These are phyloP conservation scores for Daldinia eschscholtzii DNA, from an alignment of 2,329 filamentous ascomycete species.

Conservation along the genomic window DNA sequence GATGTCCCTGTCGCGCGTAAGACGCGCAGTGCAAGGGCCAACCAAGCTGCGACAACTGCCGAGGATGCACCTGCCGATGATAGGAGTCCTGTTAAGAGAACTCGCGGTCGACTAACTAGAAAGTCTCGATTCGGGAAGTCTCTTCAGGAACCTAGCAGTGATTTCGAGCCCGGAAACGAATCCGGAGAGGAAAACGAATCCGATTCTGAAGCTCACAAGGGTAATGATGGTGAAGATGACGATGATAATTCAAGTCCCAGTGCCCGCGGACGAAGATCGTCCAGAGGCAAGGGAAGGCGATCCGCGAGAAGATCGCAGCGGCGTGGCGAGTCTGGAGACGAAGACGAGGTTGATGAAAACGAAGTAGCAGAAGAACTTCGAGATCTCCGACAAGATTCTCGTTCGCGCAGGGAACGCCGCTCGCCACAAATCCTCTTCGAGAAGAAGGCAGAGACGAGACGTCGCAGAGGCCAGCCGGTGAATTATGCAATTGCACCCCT, in stretches of 20 bases:
- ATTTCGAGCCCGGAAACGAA: slow-evolving; percentile 72
- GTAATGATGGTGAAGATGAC: slow-evolving; percentile 50
- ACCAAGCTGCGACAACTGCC: slow-evolving; percentile 33
- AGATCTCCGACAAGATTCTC: slow-evolving; percentile 69
- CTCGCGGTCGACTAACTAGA: slow-evolving; percentile 63
- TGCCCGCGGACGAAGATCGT: slow-evolving; percentile 61
- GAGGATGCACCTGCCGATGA: slow-evolving; percentile 45
- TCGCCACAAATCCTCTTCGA: slow-evolving; percentile 72
- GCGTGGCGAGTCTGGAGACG: slow-evolving; percentile 67
- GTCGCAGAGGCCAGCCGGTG: slow-evolving; percentile 73
- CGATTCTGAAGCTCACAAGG: slow-evolving; percentile 50
- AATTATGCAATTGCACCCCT: slow-evolving; percentile 90
- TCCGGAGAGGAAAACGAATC: slow-evolving; percentile 67
- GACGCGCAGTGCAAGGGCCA: slow-evolving; percentile 55
- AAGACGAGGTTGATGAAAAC: slow-evolving; percentile 70
- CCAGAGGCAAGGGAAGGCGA: slow-evolving; percentile 55
- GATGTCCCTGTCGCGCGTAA: slow-evolving; percentile 63
- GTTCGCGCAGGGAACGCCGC: slow-evolving; percentile 63
- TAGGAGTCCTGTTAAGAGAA: slow-evolving; percentile 49
- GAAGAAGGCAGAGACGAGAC: slow-evolving; percentile 62
- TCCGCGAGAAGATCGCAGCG: slow-evolving; percentile 63
- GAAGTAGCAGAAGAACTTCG: slow-evolving; percentile 75
- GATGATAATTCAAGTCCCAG: slow-evolving; percentile 64
- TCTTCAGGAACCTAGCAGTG: slow-evolving; percentile 68
- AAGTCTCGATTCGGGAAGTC: slow-evolving; percentile 62